phyloP scores from a whole-genome alignment of 306 rosid genomes.

The Datisca glomerata region DNA sequence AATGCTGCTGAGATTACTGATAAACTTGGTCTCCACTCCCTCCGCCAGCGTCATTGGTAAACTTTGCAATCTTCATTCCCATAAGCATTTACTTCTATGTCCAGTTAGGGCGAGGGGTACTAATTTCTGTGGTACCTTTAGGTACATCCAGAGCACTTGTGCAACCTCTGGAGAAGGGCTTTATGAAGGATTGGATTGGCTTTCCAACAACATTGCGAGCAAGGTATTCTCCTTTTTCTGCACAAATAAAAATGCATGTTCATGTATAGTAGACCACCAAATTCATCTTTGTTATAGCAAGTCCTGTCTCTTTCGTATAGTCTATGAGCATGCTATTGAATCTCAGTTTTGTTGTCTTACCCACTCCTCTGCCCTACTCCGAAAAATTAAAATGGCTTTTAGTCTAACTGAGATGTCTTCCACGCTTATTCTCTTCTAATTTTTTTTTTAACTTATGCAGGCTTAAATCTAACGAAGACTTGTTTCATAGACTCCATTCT shows the following conservation, averaged over 20 bases:
- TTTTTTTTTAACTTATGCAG: slow-evolving; percentile 31
- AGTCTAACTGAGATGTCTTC: too few relatives aligned
- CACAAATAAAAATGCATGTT: too few relatives aligned
- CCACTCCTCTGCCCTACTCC: not conserved
- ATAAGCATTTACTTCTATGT: not conserved
- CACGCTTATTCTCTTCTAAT: too few relatives aligned
- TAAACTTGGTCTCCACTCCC: slow-evolving; percentile 98
- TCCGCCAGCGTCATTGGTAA: slow-evolving; percentile 99
- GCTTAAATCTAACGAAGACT: slow-evolving; percentile 38
- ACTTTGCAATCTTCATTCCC: slow-evolving; percentile 4
- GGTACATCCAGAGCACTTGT: slow-evolving; percentile 99
- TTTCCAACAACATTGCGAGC: slow-evolving; percentile 98
- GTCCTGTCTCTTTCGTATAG: too few relatives aligned
- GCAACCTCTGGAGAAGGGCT: slow-evolving; percentile 99
- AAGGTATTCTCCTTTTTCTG: slow-evolving; percentile 44
- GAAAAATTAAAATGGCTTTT: too few relatives aligned
- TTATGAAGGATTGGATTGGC: slow-evolving; percentile 98
- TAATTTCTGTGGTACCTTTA: slow-evolving; percentile 33
- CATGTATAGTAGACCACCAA: too few relatives aligned
- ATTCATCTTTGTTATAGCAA: too few relatives aligned
- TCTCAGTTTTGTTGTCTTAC: not conserved
- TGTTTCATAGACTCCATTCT: slow-evolving; percentile 42
- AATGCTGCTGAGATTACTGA: slow-evolving; percentile 99
- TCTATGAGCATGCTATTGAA: not conserved
- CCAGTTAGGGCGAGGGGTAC: too few relatives aligned